Percentiles rank a stretch among this genome's conserved stretches.
Evolutionary conservation across 2,329 filamentous ascomycete genomes (phyloP).

Genomic region (Dothiorella sarmentorum): DNA sequence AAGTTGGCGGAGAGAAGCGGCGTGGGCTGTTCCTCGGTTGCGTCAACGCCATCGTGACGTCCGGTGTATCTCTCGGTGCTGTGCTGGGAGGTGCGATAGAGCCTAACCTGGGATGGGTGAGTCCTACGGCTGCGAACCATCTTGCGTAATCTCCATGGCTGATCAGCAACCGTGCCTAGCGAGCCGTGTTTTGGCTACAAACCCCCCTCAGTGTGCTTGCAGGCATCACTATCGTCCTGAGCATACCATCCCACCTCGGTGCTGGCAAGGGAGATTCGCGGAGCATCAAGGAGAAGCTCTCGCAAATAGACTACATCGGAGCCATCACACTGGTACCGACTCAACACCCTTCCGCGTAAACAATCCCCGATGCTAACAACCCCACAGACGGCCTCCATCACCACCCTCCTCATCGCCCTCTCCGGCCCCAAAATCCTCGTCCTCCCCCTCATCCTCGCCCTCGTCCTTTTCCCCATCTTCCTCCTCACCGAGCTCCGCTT

Average conservation of each 20-base stretch:
- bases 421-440: constrained; percentile 60
- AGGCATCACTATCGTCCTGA: constrained; percentile 61
- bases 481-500: constrained; percentile 61
- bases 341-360: background rate
- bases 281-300: constrained; percentile 54
- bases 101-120: constrained; percentile 65
- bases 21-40: constrained; percentile 72
- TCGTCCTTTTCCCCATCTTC: constrained; percentile 55
- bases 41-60: constrained; percentile 69
- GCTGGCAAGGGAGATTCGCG: constrained; percentile 36
- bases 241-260: constrained; percentile 54
- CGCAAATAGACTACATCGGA: constrained; percentile 70
- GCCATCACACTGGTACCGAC: constrained; percentile 54
- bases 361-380: background rate
- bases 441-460: constrained; percentile 59
- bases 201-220: constrained; percentile 60
- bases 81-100: constrained; percentile 66
- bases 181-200: constrained; percentile 71
- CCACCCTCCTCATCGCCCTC: constrained; percentile 69
- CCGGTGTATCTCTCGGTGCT: constrained; percentile 68
- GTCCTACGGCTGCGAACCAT: constrained; percentile 24
- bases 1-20: constrained; percentile 63
- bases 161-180: constrained; percentile 42
- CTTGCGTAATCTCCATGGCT: too few relatives aligned
- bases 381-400: constrained; percentile 60